Evolutionary conservation across 129 eudicot species (phyloP).

Genomic region (Tagetes patula): DNA sequence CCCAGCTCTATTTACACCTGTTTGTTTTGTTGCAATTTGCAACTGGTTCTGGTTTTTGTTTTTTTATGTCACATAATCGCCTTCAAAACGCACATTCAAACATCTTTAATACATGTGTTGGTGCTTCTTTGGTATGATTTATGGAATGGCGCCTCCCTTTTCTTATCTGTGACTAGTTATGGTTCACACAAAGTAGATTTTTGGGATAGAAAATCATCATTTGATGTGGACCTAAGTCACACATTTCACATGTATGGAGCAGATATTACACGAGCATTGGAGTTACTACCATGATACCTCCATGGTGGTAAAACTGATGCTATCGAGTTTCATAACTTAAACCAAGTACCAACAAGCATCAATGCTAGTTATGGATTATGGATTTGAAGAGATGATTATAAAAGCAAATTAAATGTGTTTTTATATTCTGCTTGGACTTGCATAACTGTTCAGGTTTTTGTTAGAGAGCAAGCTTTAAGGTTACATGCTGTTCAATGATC

Average conservation of each 20-base stretch:
- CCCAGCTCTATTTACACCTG: neutral
- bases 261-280: neutral
- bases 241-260: slow-evolving; percentile 19
- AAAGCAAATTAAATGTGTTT: slow-evolving; percentile 18
- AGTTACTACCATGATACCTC: slow-evolving; percentile 10
- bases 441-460: slow-evolving; percentile 36
- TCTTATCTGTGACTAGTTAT: slow-evolving; percentile 1
- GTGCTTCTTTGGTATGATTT: neutral
- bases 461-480: slow-evolving; percentile 26
- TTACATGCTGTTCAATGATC: slow-evolving; percentile 33
- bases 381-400: slow-evolving; percentile 22
- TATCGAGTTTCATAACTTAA: slow-evolving; percentile 12
- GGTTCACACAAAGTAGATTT: slow-evolving; percentile 12
- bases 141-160: neutral
- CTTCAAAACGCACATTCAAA: neutral
- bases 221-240: slow-evolving; percentile 16
- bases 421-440: slow-evolving; percentile 31
- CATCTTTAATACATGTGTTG: neutral
- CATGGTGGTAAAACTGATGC: slow-evolving; percentile 19
- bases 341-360: slow-evolving; percentile 20
- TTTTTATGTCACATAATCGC: neutral
- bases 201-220: slow-evolving; percentile 25
- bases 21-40: neutral
- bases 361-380: slow-evolving; percentile 15
- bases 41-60: neutral